These are phyloP conservation scores for Dioscorea cayenensis DNA, from an alignment of 116 monocot species.

Conservation along the genomic window DNA sequence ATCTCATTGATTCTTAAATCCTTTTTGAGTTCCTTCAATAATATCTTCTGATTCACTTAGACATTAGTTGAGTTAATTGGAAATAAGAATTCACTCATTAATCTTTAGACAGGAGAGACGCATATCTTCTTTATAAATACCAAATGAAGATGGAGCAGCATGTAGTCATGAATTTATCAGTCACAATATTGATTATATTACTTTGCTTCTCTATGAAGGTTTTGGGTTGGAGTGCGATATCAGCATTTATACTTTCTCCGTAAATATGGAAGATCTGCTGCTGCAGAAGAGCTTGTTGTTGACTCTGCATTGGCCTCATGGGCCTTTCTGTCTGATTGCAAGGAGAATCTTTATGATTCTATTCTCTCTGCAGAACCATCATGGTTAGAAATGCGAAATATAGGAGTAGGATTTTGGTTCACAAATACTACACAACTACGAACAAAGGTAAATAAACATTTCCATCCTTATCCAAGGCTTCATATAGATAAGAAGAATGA, in stretches of 20 bases:
- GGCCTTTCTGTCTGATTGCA: slow-evolving; percentile 91
- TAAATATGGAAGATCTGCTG: slow-evolving; percentile 32
- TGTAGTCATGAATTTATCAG: slow-evolving; percentile 8
- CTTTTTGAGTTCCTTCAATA: no score
- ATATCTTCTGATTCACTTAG: no score
- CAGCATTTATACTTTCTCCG: slow-evolving; percentile 45
- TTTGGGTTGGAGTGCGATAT: slow-evolving; percentile 85
- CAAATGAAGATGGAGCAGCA: slow-evolving; percentile 16
- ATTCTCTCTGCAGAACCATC: slow-evolving; percentile 65
- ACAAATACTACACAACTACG: slow-evolving; percentile 61
- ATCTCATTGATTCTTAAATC: no score
- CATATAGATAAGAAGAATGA: background rate
- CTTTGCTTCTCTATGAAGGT: slow-evolving; percentile 62
- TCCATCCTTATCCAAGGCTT: background rate
- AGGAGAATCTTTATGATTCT: slow-evolving; percentile 79
- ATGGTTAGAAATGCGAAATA: slow-evolving; percentile 87
- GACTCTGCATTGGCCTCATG: slow-evolving; percentile 62
- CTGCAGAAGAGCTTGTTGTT: slow-evolving; percentile 31
- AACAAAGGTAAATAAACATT: slow-evolving; percentile 34
- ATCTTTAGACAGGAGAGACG: slow-evolving; percentile 12
- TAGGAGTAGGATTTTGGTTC: slow-evolving; percentile 88
- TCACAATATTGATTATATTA: slow-evolving; percentile 12
- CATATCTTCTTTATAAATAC: slow-evolving; percentile 7
- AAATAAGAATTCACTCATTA: no score
- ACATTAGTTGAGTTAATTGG: no score